Evolutionary conservation across 2,329 filamentous ascomycete species (phyloP).

Genomic region (Cryphonectria carpinicola): DNA sequence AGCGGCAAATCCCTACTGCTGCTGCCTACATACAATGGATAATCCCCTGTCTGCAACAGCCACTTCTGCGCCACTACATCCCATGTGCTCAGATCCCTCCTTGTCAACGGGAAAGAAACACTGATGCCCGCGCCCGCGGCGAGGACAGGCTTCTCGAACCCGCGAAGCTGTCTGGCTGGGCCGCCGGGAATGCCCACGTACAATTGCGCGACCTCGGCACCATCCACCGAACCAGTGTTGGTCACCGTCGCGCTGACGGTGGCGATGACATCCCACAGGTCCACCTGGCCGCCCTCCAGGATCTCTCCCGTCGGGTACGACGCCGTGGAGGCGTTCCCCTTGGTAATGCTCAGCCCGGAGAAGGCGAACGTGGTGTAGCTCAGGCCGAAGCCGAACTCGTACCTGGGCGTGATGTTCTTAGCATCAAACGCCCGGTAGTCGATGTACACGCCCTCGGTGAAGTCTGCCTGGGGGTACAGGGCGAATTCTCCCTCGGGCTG

Average conservation of each 20-base stretch:
- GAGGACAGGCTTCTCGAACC: slow-evolving; percentile 62
- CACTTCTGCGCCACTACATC: slow-evolving; percentile 61
- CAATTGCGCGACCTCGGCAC: slow-evolving; percentile 48
- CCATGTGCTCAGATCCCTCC: slow-evolving; percentile 67
- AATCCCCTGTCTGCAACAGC: slow-evolving; percentile 49
- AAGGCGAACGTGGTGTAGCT: slow-evolving; percentile 59
- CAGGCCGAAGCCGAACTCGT: slow-evolving; percentile 60
- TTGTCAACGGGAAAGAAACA: slow-evolving; percentile 54
- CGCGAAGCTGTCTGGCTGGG: slow-evolving; percentile 60
- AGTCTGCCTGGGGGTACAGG: slow-evolving; percentile 53
- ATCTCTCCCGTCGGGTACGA: slow-evolving; percentile 45
- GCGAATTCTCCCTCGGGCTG: slow-evolving; percentile 54
- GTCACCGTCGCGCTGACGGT: slow-evolving; percentile 41
- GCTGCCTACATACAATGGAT: slow-evolving; percentile 46
- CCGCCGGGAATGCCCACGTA: slow-evolving; percentile 48
- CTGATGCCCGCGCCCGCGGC: slow-evolving; percentile 45
- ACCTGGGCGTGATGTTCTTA: slow-evolving; percentile 51
- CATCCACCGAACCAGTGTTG: slow-evolving; percentile 39
- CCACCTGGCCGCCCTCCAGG: slow-evolving; percentile 47
- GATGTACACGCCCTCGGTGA: slow-evolving; percentile 53
- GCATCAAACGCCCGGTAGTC: slow-evolving; percentile 61
- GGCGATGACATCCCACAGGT: slow-evolving; percentile 52
- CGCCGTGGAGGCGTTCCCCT: slow-evolving; percentile 34
- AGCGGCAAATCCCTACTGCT: slow-evolving; percentile 55
- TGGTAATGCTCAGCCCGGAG: slow-evolving; percentile 42